A percentile compares a stretch with the other conserved stretches of the same genome.
Conservation (phyloP, 441 rosid genomes). For the Gossypium lobatum region DNA sequence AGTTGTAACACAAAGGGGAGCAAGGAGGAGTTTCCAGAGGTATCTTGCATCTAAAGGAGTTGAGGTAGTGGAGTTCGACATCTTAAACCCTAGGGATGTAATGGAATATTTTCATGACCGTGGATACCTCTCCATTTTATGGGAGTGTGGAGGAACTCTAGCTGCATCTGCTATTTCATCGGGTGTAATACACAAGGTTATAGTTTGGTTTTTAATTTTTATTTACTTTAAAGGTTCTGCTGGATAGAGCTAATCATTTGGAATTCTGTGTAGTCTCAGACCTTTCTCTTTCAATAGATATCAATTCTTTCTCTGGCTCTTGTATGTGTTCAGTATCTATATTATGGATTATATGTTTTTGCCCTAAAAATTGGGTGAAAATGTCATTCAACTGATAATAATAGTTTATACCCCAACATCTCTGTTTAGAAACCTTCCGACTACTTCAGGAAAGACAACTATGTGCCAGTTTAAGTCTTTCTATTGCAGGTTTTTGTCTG, state of each 20-base stretch:
- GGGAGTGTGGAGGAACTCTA: conserved; percentile 95
- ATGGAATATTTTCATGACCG: conserved; percentile 91
- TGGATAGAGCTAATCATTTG: neutral
- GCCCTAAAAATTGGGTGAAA: neutral
- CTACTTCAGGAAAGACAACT: neutral
- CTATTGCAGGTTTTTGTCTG: neutral
- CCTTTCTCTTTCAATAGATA: neutral
- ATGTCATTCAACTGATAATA: neutral
- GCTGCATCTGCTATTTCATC: conserved; percentile 87
- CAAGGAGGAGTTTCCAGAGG: conserved; percentile 76
- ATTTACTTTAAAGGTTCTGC: neutral
- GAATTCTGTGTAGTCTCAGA: neutral
- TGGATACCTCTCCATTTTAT: conserved; percentile 78
- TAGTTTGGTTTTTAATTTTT: neutral
- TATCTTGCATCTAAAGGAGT: conserved; percentile 78
- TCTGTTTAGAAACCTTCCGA: neutral
- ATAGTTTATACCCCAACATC: neutral
- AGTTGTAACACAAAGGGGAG: conserved; percentile 87
- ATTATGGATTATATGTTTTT: neutral
- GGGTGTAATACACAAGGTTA: conserved; percentile 83
- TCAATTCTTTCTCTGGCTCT: neutral
- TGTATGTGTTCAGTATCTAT: neutral
- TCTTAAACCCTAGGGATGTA: conserved; percentile 81
- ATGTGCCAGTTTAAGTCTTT: neutral
- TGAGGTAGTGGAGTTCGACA: conserved; percentile 91